Evolutionary conservation across 169 alveolate genomes (phyloP).

Genomic region (Perkinsus chesapeaki): DNA sequence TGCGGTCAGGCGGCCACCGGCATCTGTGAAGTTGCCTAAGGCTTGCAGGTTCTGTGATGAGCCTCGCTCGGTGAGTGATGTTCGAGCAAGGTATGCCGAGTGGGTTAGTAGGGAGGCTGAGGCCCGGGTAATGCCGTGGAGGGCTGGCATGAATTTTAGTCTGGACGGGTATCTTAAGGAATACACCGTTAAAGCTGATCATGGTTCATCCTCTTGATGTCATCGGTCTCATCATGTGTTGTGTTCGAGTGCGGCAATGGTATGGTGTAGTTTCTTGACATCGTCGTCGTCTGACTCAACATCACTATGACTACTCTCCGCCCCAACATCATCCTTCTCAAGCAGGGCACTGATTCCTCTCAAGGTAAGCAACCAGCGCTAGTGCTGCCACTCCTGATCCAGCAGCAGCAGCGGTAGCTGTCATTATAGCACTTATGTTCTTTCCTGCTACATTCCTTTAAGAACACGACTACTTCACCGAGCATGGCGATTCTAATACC

Average conservation of each 20-base stretch:
- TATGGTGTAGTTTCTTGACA: neutral
- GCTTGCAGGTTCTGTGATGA: neutral
- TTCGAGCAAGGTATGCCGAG: neutral
- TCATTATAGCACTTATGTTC: too few species aligned
- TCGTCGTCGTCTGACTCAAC: neutral
- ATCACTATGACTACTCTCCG: neutral
- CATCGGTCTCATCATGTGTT: neutral
- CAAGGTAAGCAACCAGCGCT: too few species aligned
- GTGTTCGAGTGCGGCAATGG: neutral
- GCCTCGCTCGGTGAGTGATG: neutral
- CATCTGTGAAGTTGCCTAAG: too few species aligned
- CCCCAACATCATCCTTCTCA: conserved; percentile 66
- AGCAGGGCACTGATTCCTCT: conserved; percentile 89
- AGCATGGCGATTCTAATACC: too few species aligned
- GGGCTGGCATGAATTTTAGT: neutral
- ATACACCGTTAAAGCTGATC: neutral
- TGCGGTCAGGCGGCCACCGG: too few species aligned
- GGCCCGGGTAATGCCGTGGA: neutral
- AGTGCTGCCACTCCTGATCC: too few species aligned
- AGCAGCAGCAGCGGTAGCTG: too few species aligned
- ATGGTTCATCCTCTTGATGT: neutral
- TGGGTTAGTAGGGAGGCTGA: neutral
- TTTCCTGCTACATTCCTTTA: too few species aligned
- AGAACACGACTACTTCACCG: neutral
- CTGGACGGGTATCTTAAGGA: neutral